Evolutionary conservation across 345 rosid genomes (phyloP), one percentile per base, ranked within the genome.

Genomic region (Rubroshorea leprosula): DNA sequence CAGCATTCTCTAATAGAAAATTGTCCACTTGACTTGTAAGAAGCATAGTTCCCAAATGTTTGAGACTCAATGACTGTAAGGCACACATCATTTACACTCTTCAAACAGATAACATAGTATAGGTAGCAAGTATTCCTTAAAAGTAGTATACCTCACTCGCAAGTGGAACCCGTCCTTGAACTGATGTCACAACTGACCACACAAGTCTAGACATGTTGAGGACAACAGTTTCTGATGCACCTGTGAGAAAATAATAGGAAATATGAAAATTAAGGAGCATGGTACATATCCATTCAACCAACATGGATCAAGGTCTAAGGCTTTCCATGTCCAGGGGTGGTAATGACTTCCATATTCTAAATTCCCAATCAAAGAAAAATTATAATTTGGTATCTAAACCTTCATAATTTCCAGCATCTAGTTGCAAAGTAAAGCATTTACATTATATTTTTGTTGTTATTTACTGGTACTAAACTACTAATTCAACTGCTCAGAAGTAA

Each of bases 151-250:
- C 99, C 99, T 94, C 99, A 62, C 97, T 94, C 55, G 97, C 99
- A 67, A 94, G 76, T 58, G 99, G 93, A 66, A 78, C 84, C 49
- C 96, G 91, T 27, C 99, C 99, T 72, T 87, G 69, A 66, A 84
- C 93, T 59, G 87, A 80, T 65, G 90, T 78, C 18, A 94, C 83
- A 56, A 81, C 89, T 54, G 96, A 94, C 97, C 96, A 94, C 54
- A 80, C 79, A 46, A 94, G 84, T 5, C 96, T 87, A 47, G 97
- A 94, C 99, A 87, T 94, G 84, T 94, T 94, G 54, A 87, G 89
- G 39, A 90, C 95, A 62, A 79, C 80, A 47, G 95, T 90, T 72
- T 94, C 96, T 23, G 96, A 85, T 66, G 70, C 96, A 60, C 99
- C 96, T 94, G 84, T 60, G 76, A 60, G 61, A 70, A 54, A 61